A percentile compares a stretch with the other conserved stretches of the same genome.
Conservation (phyloP, 495 filamentous ascomycete species). For the Emericellopsis terricola region DNA sequence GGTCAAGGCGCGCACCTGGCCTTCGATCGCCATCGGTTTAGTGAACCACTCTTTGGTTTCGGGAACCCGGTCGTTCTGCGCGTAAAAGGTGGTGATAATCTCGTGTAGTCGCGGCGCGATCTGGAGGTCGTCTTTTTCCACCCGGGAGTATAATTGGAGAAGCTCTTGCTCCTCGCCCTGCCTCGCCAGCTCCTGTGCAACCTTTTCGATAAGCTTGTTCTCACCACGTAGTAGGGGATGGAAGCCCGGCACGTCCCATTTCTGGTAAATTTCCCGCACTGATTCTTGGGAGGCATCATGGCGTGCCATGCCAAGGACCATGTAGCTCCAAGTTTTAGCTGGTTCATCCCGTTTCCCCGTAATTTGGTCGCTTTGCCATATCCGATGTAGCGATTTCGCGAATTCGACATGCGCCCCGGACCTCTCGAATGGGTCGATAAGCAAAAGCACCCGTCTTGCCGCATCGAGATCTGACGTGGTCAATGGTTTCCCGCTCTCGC, state of each 20-base stretch:
- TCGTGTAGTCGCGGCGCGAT: slow-evolving; percentile 22
- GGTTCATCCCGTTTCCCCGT: neutral
- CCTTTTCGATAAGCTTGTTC: neutral
- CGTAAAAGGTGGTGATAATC: slow-evolving; percentile 34
- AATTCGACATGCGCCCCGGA: slow-evolving; percentile 27
- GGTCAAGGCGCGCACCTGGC: slow-evolving; percentile 19
- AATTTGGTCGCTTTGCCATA: neutral
- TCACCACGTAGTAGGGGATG: neutral
- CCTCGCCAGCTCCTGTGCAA: slow-evolving; percentile 37
- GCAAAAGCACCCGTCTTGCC: slow-evolving; percentile 18
- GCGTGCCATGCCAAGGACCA: slow-evolving; percentile 35
- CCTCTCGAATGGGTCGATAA: slow-evolving; percentile 19
- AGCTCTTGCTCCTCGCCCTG: slow-evolving; percentile 41
- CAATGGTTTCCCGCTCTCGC: slow-evolving; percentile 21
- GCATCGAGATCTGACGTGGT: slow-evolving; percentile 27
- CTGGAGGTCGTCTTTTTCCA: slow-evolving; percentile 12
- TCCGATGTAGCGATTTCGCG: slow-evolving; percentile 32
- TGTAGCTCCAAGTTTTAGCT: slow-evolving; percentile 24
- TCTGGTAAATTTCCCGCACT: slow-evolving; percentile 26
- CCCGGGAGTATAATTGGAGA: slow-evolving; percentile 16
- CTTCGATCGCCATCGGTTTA: slow-evolving; percentile 30
- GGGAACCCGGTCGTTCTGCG: slow-evolving; percentile 25
- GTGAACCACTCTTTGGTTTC: slow-evolving; percentile 47
- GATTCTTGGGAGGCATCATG: slow-evolving; percentile 44
- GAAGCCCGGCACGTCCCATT: slow-evolving; percentile 8